phyloP scores from a whole-genome alignment of 78 protist species.

The Capsaspora owczarzaki region DNA sequence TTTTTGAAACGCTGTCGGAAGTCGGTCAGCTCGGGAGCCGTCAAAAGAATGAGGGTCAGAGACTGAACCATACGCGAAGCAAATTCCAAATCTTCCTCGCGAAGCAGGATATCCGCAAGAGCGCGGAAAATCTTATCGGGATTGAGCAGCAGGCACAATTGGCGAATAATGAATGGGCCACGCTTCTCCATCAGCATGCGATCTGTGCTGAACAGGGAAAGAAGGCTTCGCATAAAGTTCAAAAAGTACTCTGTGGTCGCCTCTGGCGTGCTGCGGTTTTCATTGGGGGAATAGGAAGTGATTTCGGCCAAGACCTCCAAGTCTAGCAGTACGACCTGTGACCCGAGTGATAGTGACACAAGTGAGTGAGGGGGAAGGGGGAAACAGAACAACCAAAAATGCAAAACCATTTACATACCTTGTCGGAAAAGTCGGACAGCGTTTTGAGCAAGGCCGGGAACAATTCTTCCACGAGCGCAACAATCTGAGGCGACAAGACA shows the following conservation, averaged over 20 bases:
- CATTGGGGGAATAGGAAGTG: neutral
- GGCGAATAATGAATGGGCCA: constrained; percentile 46
- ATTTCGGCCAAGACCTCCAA: constrained; percentile 56
- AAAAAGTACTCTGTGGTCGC: constrained; percentile 15
- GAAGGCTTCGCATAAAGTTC: constrained; percentile 31
- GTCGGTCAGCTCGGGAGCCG: constrained; percentile 57
- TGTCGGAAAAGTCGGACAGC: neutral
- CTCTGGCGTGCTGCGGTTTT: neutral
- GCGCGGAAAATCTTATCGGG: constrained; percentile 42
- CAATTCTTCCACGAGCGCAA: neutral
- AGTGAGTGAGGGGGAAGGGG: neutral
- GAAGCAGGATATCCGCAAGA: constrained; percentile 18
- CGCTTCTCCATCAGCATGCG: constrained; percentile 33
- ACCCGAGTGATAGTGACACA: too few relatives aligned
- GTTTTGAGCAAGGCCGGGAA: constrained; percentile 12
- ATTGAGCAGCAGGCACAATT: constrained; percentile 25
- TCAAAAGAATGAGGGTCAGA: constrained; percentile 70
- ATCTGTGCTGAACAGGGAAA: neutral
- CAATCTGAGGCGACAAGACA: neutral
- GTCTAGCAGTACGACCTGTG: constrained; percentile 49
- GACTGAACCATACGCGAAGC: constrained; percentile 57
- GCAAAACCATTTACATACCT: neutral
- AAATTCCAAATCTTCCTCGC: constrained; percentile 52
- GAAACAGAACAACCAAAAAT: too few relatives aligned
- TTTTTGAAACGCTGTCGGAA: constrained; percentile 37